Evolutionary conservation across 2,329 filamentous ascomycete species (phyloP), one percentile per base, ranked within the genome.

Genomic region (Fusarium sp.): DNA sequence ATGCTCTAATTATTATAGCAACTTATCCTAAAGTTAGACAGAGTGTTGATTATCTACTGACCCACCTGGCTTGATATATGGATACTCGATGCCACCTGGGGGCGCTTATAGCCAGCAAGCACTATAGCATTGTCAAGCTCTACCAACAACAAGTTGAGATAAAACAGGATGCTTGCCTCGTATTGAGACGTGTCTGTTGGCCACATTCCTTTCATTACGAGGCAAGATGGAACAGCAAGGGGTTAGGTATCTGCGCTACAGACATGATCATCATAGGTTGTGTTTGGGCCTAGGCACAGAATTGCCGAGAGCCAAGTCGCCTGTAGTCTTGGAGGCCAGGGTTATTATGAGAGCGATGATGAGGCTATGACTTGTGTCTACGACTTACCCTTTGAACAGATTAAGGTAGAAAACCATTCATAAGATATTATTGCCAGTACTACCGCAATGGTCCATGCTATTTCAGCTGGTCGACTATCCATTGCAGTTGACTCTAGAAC

Each of bases 401-500:
- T 14, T 20, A 26, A 33, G 28, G 42, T 28, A 31, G 24, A 20
- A 22, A 34, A 11, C 20, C 7, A 26, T 20, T 53, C 24, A 38
- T 39, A 39, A 36, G 8, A 15, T 40, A 18, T 60, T 34, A 39
- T 50, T 36, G 46, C 62, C 44, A 46, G 64, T 48, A 60, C 50
- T 58, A 60, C 38, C 39, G 11, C 28, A 52, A 49, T 33, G 31
- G 31, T 39, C 55, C 39, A 45, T 33, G 24, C 39, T 31, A 17
- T 17, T 24, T 39, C n/a, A 33, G 9, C 20, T 42, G 20, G 22
- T 10, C 39, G 20, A 38, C 55, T 44, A 49, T 45, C 36, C 50
- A 58, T 45, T 31, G 26, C 36, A 44, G 61, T 68, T 72, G 72
- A 68, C 58, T 68, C 58, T 53, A 73, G 50, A 61, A 52, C 44